Evolutionary conservation across 768 basidiomycete species (phyloP), one percentile per base, ranked within the genome.

Genomic region (Leccinum rimulosum): DNA sequence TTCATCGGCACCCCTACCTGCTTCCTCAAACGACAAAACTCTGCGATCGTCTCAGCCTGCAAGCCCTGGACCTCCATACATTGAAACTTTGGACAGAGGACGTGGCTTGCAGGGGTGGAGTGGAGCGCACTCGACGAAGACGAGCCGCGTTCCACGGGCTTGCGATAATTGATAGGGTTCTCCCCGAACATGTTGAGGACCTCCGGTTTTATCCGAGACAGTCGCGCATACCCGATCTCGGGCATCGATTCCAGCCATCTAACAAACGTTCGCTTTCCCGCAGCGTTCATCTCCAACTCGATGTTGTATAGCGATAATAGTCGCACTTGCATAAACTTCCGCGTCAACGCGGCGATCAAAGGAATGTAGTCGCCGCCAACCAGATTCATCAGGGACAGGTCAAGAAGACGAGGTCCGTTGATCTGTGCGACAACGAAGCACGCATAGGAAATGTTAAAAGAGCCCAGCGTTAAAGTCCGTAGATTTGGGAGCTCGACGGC

Each of bases 241-340:
- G 86, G 86, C 79, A 88, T 83, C 22, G 85, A 81, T 51, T 80
- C 71, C 31, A 89, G 69, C 79, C 83, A 86, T 40, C 73, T 75
- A 47, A 82, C 71, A 62, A 86, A 66, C 43, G 70, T 56, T 49
- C 63, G 54, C 51, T 59, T 62, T 22, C 73, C 75, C 28, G 47
- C 25, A 54, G 58, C 53, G 9, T 66, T 68, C 53, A 65, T 61
- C 43, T 69, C 59, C 40, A 80, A 60, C 30, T 83, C 74, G 52
- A 84, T 55, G 19, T 74, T 69, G 65, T 82, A 82, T 51, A 86
- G 61, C 15, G 84, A 82, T 56, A 89, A 70, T 14, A 87, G 67
- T 63, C 76, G 76, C 59, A 89, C 75, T 59, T 80, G 70, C n/a
- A 76, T 80, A 64, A 82, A 85, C 28, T 73, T 74, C 9, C 74